Base-by-base conservation (phyloP, 2,329 filamentous ascomycete genomes). In the Xylariaceae sp. region DNA sequence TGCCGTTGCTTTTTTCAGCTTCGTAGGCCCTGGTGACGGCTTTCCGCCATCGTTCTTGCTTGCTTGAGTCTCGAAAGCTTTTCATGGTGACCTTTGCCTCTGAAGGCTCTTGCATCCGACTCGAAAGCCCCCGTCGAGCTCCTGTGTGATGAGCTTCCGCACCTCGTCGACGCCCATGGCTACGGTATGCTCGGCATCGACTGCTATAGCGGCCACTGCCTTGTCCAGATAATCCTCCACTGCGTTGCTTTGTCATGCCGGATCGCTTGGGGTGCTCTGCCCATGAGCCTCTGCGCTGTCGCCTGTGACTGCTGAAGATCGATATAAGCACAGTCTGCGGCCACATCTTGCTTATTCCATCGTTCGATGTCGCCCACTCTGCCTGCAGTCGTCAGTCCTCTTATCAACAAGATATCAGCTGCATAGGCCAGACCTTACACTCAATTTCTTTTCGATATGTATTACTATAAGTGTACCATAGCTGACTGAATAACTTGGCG, bases 31-130 rank as follows among this genome's bases (percentile, higher is more conserved):
- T 31, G 13, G 38, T 18, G 19, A 41, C 26, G 26, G 23, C 31
- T 35, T 41, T 31, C 13, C 34, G 41, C 41, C 38, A 44, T 27
- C 34, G 31, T 34, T 31, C 34, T 41, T 38, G 41, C 18, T 38
- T 27, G 34, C 26, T n/a, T 21, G 33, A 18, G 34, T 41, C 34
- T 30, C 30, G 34, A 21, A 16, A 24, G 27, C 34, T 40, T 17
- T 38, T 38, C 30, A 32, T 38, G 13, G 41, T 34, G 18, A 34
- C 23, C 13, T 24, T 40, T 9, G 36, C 34, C 13, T 16, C 29
- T 13, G 36, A 37, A 15, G 41, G 37, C 30, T 40, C 37, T 16
- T 36, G 26, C 19, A 37, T 21, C 16, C 26, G 29, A 27, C 27
- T 34, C 23, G 32, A 18, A 23, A 38, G n/a, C n/a, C n/a, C n/a